Evolutionary conservation across 257 asterid species (phyloP).

Genomic region (Solanum paucissectum): DNA sequence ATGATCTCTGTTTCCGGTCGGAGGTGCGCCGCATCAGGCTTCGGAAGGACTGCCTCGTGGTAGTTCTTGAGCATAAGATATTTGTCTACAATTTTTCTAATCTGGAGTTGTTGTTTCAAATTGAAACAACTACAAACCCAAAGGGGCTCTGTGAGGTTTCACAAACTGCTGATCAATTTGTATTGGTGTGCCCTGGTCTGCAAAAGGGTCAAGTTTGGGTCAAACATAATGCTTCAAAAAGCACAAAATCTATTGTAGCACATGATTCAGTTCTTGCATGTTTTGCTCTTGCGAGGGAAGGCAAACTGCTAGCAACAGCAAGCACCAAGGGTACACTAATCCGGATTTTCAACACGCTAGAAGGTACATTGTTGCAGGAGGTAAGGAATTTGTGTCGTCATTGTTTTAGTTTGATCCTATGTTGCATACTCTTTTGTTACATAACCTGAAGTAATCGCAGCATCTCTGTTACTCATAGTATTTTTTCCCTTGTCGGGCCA

Average conservation of each 20-base stretch:
- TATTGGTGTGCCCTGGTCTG: slow-evolving; percentile 71
- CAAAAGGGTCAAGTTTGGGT: slow-evolving; percentile 84
- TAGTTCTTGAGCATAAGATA: slow-evolving; percentile 65
- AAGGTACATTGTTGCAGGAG: slow-evolving; percentile 84
- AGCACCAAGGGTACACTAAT: slow-evolving; percentile 81
- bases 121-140: slow-evolving; percentile 67
- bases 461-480: not conserved
- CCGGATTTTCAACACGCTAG: slow-evolving; percentile 55
- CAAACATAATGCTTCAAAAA: slow-evolving; percentile 58
- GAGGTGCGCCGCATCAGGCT: slow-evolving; percentile 73
- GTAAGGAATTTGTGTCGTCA: slow-evolving; percentile 16
- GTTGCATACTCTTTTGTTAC: not conserved
- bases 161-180: slow-evolving; percentile 52
- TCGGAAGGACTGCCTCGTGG: slow-evolving; percentile 57
- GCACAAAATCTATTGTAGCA: slow-evolving; percentile 56
- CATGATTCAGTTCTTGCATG: slow-evolving; percentile 65
- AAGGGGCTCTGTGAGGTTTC: slow-evolving; percentile 88
- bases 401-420: not conserved
- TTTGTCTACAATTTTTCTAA: slow-evolving; percentile 67
- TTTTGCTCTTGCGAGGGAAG: slow-evolving; percentile 70
- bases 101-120: slow-evolving; percentile 79
- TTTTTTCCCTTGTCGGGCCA: not conserved
- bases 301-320: slow-evolving; percentile 69
- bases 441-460: not conserved
- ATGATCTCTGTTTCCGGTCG: slow-evolving; percentile 72